Evolutionary conservation across 345 rosid genomes (phyloP).

Genomic region (Salix exigua): DNA sequence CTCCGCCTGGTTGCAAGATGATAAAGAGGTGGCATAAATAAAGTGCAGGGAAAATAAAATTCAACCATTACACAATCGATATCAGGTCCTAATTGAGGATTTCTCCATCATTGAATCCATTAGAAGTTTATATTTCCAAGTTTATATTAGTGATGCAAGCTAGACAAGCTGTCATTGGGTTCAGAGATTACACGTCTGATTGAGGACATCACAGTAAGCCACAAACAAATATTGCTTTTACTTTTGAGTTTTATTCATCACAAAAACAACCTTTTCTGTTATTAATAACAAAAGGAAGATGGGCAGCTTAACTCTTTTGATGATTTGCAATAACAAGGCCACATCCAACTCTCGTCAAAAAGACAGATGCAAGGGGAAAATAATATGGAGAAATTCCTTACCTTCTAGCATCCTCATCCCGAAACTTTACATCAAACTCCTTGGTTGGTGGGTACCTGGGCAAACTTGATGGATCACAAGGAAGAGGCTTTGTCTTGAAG

Average conservation of each 20-base stretch:
- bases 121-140: background rate
- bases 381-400: conserved; percentile 13
- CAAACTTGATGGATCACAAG: conserved; percentile 59
- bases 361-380: background rate
- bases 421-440: conserved; percentile 52
- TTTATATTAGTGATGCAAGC: background rate
- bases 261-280: background rate
- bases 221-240: background rate
- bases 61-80: background rate
- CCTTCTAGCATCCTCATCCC: conserved; percentile 52
- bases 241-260: background rate
- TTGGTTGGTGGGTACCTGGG: conserved; percentile 65
- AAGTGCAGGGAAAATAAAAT: background rate
- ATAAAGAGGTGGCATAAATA: background rate
- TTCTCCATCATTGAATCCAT: background rate
- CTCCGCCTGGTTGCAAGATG: conserved; percentile 32
- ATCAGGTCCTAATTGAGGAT: background rate
- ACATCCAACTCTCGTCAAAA: background rate
- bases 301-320: background rate
- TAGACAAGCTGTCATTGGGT: background rate
- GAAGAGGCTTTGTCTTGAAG: conserved; percentile 50
- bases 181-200: background rate
- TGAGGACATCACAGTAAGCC: background rate
- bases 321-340: background rate
- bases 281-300: background rate